Conservation (phyloP, 2,329 filamentous ascomycete species). For the Delphinella strobiligena region DNA sequence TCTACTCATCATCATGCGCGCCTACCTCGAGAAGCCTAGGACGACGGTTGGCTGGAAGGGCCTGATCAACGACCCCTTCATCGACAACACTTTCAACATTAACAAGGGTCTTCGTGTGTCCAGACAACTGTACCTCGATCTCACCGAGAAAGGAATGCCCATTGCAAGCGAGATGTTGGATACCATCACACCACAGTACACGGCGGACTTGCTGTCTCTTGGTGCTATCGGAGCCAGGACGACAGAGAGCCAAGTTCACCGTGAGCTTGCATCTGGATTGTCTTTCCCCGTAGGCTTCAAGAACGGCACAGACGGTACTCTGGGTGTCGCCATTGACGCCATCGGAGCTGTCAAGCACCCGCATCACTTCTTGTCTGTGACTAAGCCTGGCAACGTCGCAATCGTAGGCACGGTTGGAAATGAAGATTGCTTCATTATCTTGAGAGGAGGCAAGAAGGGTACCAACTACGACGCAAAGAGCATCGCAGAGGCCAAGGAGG, state of each 20-base stretch:
- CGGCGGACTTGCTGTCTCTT: conserved; percentile 81
- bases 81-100: conserved; percentile 97
- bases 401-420: conserved; percentile 93
- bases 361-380: conserved; percentile 95
- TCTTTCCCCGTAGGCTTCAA: conserved; percentile 99
- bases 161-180: conserved; percentile 97
- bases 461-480: conserved; percentile 86
- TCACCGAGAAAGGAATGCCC: conserved; percentile 87
- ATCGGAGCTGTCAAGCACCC: conserved; percentile 86
- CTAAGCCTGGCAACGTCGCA: conserved; percentile 87
- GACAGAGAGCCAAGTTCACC: conserved; percentile 89
- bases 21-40: conserved; percentile 95
- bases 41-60: conserved; percentile 99
- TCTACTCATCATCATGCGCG: conserved; percentile 90
- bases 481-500: conserved; percentile 71
- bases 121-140: conserved; percentile 82
- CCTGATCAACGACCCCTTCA: conserved; percentile 95
- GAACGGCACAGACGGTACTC: conserved; percentile 89
- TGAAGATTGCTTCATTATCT: conserved; percentile 92
- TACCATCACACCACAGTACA: conserved; percentile 93
- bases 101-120: conserved; percentile 88
- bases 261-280: conserved; percentile 83
- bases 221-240: conserved; percentile 93
- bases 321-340: conserved; percentile 86
- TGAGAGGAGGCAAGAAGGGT: conserved; percentile 82